These are phyloP conservation scores for Xylaria acuta DNA, from an alignment of 495 filamentous ascomycete species.

Conservation along the genomic window DNA sequence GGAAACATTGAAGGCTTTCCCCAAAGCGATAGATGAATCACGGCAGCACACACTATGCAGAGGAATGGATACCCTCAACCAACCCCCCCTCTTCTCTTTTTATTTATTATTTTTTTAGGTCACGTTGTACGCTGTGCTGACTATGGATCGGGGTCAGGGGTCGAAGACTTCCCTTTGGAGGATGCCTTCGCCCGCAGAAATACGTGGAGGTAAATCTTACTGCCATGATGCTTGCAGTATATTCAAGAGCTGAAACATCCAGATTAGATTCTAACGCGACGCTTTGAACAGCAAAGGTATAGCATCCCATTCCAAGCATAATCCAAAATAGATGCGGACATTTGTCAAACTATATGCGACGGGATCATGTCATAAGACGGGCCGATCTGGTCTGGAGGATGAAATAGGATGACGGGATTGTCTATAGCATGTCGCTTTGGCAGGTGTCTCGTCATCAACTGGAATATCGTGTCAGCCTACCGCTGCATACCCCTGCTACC, in stretches of 20 bases:
- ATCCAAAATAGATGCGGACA: neutral
- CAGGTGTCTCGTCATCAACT: constrained; percentile 1
- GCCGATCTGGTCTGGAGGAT: neutral
- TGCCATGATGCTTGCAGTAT: neutral
- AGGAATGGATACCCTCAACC: neutral
- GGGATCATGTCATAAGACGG: neutral
- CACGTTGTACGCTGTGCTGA: neutral
- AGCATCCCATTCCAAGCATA: neutral
- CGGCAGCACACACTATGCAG: neutral
- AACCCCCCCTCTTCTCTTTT: too few relatives aligned
- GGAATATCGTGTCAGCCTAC: neutral
- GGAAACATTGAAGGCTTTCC: neutral
- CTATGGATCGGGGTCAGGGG: constrained; percentile 8
- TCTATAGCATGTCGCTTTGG: neutral
- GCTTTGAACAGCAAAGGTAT: neutral
- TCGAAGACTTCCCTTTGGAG: constrained; percentile 1
- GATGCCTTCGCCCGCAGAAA: neutral
- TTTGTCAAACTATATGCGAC: neutral
- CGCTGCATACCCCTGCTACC: constrained; percentile 14
- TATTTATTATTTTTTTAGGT: neutral
- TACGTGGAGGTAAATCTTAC: neutral
- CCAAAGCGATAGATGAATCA: neutral
- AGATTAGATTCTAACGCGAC: neutral
- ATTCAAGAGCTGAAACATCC: constrained; percentile 5
- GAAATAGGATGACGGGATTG: neutral